Evolutionary conservation across 2,329 filamentous ascomycete genomes (phyloP).

Genomic region (Thermoascus crustaceus): DNA sequence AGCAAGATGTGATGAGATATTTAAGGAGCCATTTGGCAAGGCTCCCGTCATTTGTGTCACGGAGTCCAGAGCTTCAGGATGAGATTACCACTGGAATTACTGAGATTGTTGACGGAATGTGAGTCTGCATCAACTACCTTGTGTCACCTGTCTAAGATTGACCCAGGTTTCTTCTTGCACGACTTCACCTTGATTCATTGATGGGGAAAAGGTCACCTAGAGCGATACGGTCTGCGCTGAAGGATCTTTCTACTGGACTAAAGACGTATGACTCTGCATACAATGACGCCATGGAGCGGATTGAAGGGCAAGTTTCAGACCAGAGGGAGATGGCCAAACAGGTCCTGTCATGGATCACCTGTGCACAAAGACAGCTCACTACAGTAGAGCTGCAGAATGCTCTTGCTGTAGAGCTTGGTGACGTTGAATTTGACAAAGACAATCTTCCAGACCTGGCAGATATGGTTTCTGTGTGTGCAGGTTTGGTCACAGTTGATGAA

Average conservation of each 20-base stretch:
- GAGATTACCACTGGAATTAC: conserved; percentile 9
- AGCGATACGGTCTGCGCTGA: conserved; percentile 22
- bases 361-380: conserved; percentile 5
- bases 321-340: conserved; percentile 1
- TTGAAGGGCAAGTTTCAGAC: conserved; percentile 4
- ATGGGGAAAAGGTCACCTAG: conserved; percentile 12
- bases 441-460: conserved; percentile 12
- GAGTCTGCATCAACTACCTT: conserved; percentile 1
- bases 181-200: conserved; percentile 6
- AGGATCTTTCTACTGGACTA: conserved; percentile 19
- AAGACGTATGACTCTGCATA: conserved; percentile 9
- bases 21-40: conserved; percentile 6
- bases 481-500: conserved; percentile 15
- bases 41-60: conserved; percentile 6
- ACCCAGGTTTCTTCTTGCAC: conserved; percentile 10
- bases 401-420: conserved; percentile 13
- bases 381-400: conserved; percentile 9
- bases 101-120: conserved; percentile 14
- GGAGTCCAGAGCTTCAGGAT: conserved; percentile 6
- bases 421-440: conserved; percentile 17
- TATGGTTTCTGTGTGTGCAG: conserved; percentile 15
- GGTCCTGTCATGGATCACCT: conserved; percentile 8
- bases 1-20: conserved; percentile 9
- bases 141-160: neutral
- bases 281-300: neutral